phyloP scores from a whole-genome alignment of 768 basidiomycete genomes.

The Fomitopsis serialis region DNA sequence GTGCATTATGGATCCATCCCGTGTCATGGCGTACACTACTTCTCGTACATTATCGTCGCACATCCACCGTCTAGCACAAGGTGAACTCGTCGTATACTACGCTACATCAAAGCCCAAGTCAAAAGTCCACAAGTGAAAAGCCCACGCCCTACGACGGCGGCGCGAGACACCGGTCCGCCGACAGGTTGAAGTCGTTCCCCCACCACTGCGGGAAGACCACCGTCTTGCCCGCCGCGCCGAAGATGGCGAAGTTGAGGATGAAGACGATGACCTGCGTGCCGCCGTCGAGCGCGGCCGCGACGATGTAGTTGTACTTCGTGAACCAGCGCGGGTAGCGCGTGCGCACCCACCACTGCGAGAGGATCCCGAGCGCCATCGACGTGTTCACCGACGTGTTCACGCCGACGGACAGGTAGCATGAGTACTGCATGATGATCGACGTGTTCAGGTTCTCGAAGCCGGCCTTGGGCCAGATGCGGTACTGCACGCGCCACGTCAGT shows the following conservation, averaged over 20 bases:
- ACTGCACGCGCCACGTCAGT: slow-evolving; percentile 11
- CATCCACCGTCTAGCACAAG: too few relatives aligned
- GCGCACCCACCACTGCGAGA: slow-evolving; percentile 42
- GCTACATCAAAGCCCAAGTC: too few relatives aligned
- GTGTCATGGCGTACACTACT: too few relatives aligned
- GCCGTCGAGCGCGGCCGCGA: slow-evolving; percentile 33
- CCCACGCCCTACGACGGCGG: slow-evolving; percentile 5
- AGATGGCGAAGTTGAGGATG: slow-evolving; percentile 28
- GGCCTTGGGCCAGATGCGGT: slow-evolving; percentile 42
- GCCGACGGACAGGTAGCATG: slow-evolving; percentile 49
- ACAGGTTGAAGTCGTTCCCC: slow-evolving; percentile 21
- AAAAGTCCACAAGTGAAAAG: too few relatives aligned
- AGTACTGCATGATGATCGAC: slow-evolving; percentile 34
- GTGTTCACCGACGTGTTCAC: slow-evolving; percentile 50
- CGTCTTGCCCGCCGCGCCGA: slow-evolving; percentile 23
- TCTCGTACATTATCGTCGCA: too few relatives aligned
- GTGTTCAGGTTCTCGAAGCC: slow-evolving; percentile 46
- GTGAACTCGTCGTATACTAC: too few relatives aligned
- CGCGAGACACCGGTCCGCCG: slow-evolving; percentile 20
- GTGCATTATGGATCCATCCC: too few relatives aligned
- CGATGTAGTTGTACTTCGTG: slow-evolving; percentile 24
- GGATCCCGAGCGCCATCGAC: slow-evolving; percentile 38
- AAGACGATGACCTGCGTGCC: slow-evolving; percentile 34
- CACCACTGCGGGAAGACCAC: slow-evolving; percentile 24
- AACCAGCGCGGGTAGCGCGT: slow-evolving; percentile 33